phyloP scores from a whole-genome alignment of 2,329 filamentous ascomycete genomes.

The Trichoderma sp. region DNA sequence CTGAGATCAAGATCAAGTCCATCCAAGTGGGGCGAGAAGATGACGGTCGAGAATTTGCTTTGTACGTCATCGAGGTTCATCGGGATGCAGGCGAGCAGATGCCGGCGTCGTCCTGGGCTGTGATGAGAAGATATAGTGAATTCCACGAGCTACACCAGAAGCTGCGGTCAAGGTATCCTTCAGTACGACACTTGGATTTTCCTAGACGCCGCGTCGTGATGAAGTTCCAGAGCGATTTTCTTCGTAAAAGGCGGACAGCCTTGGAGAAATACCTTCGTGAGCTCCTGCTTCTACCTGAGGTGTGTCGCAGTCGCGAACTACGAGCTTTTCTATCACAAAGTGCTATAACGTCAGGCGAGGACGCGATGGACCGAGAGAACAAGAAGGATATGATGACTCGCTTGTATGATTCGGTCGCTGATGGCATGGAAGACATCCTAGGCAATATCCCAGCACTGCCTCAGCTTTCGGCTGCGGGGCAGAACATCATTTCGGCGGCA shows the following conservation, averaged over 20 bases:
- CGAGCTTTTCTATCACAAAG: constrained; percentile 91
- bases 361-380: constrained; percentile 59
- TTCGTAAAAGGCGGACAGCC: constrained; percentile 81
- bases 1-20: constrained; percentile 84
- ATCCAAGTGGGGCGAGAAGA: constrained; percentile 91
- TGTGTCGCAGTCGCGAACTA: constrained; percentile 89
- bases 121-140: constrained; percentile 93
- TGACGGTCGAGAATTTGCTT: constrained; percentile 88
- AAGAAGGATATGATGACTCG: constrained; percentile 89
- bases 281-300: constrained; percentile 82
- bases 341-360: constrained; percentile 66
- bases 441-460: constrained; percentile 95
- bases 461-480: constrained; percentile 87
- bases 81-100: constrained; percentile 91
- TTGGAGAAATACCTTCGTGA: constrained; percentile 84
- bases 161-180: constrained; percentile 79
- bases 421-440: constrained; percentile 97
- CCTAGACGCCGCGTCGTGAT: constrained; percentile 89
- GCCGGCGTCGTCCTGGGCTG: constrained; percentile 91
- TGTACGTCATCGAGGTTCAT: constrained; percentile 91
- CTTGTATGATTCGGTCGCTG: constrained; percentile 93
- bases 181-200: constrained; percentile 87
- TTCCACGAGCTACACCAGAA: constrained; percentile 95
- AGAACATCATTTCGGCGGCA: constrained; percentile 82
- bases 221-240: constrained; percentile 94